Conservation (phyloP, 208 protist species). For the Lotmaria passim region DNA sequence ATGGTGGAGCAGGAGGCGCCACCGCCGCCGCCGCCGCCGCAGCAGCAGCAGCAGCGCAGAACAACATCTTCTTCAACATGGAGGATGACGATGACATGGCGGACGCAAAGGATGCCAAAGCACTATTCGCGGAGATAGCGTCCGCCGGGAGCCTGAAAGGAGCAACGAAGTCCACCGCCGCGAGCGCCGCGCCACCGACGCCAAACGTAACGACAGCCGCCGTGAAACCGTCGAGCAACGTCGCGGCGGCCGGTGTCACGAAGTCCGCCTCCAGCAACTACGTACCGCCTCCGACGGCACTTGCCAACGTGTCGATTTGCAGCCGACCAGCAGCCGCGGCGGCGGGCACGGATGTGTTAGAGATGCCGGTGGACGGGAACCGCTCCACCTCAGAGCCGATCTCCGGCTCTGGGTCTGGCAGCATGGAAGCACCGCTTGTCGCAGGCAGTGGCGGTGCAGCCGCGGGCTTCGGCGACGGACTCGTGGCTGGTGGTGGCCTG, state of each 20-base stretch:
- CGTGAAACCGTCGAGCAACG: slow-evolving; percentile 26
- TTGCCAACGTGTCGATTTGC: slow-evolving; percentile 77
- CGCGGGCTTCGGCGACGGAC: neutral
- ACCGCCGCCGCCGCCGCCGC: slow-evolving; percentile 6
- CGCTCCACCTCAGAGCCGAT: slow-evolving; percentile 14
- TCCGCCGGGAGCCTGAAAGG: neutral
- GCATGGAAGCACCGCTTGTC: slow-evolving; percentile 17
- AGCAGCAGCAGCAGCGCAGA: slow-evolving; percentile 7
- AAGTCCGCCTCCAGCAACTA: slow-evolving; percentile 33
- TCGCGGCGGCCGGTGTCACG: slow-evolving; percentile 19
- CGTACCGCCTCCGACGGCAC: slow-evolving; percentile 39
- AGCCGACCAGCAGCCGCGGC: slow-evolving; percentile 64
- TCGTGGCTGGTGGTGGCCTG: slow-evolving; percentile 4
- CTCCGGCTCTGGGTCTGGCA: neutral
- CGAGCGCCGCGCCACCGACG: slow-evolving; percentile 5
- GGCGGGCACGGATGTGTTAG: slow-evolving; percentile 62
- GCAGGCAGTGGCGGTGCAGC: slow-evolving; percentile 4
- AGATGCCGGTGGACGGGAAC: slow-evolving; percentile 16
- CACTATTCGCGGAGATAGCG: neutral
- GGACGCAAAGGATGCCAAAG: slow-evolving; percentile 5
- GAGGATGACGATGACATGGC: slow-evolving; percentile 7
- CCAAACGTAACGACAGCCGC: slow-evolving; percentile 30
- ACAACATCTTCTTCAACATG: slow-evolving; percentile 21
- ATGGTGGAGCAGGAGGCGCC: neutral
- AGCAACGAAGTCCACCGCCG: neutral